Conservation (phyloP, 1,139 yeast species). For the Martiniozyma asiatica region DNA sequence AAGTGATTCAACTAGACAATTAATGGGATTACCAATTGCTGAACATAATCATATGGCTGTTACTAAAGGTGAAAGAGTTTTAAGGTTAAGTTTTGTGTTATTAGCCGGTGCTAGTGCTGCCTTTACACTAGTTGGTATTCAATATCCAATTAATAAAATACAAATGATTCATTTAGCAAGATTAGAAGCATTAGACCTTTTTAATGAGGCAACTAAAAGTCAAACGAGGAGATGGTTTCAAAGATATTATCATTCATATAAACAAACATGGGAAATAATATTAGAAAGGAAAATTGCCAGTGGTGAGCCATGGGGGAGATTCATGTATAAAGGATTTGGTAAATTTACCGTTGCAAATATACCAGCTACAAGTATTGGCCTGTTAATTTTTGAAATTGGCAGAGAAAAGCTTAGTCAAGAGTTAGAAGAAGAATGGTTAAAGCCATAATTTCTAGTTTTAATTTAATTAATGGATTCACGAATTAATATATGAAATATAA, state of each 20-base stretch:
- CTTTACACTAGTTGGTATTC: slow-evolving; percentile 59
- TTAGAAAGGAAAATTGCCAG: slow-evolving; percentile 42
- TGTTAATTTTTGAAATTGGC: slow-evolving; percentile 75
- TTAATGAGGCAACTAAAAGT: slow-evolving; percentile 31
- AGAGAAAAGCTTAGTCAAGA: slow-evolving; percentile 29
- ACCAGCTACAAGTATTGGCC: slow-evolving; percentile 81
- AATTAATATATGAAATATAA: too few relatives aligned
- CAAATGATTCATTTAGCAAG: slow-evolving; percentile 73
- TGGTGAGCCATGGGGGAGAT: slow-evolving; percentile 43
- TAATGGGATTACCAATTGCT: slow-evolving; percentile 15
- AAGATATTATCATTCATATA: slow-evolving; percentile 55
- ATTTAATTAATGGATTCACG: background rate
- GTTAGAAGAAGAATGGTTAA: slow-evolving; percentile 11
- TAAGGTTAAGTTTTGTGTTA: slow-evolving; percentile 61
- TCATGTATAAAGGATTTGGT: slow-evolving; percentile 70
- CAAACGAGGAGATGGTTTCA: slow-evolving; percentile 29
- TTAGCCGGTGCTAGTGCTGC: slow-evolving; percentile 91
- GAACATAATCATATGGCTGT: too few relatives aligned
- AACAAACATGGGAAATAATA: slow-evolving; percentile 57
- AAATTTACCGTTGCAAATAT: slow-evolving; percentile 63
- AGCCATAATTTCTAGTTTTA: slow-evolving; percentile 2
- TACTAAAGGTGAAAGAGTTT: slow-evolving; percentile 30
- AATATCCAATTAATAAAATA: slow-evolving; percentile 69
- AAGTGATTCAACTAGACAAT: slow-evolving; percentile 2
- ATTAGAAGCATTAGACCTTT: slow-evolving; percentile 68